Base-by-base conservation (phyloP, 495 filamentous ascomycete species). In the Tuber magnatum region DNA sequence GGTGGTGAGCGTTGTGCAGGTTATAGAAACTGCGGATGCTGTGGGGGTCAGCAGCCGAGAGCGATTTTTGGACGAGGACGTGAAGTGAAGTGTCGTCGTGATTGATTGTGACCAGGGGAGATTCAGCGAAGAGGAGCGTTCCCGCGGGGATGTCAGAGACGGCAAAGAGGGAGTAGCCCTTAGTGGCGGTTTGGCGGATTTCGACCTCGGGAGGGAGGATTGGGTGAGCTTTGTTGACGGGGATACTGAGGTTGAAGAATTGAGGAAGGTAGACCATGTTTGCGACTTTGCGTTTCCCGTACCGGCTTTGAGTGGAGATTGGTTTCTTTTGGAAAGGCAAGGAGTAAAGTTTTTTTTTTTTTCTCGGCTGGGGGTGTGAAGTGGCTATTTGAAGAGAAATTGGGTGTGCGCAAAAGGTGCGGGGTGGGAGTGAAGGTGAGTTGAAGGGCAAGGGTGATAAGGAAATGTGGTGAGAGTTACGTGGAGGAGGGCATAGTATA, bases 191-290 rank as follows among this genome's bases (percentile, higher is more conserved):
- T 8, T n/a, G 42, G 42, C 35, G 42, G 35, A 74, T 74, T 18
- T 69, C 51, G 42, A 76, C n/a, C 44, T 76, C 75, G 0, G 75
- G 75, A 35, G 75, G 75, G 22, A 72, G 72, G 43, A 73, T 28
- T 2, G 56, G 56, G 61, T 69, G 24, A 61, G 75, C 16, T 51
- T 76, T 46, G 35, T 32, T 61, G 61, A 8, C 41, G 16, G 56
- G 24, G 42, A 70, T 41, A 22, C 71, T 69, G 35, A 61, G 7
- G 20, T 68, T 69, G 72, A 73, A 40, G 35, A 51, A 73, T 40
- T 3, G 56, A 56, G 40, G 75, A 41, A 28, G 65, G 75, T 65
- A 68, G 69, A 18, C 35, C n/a, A 38, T 69, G 38, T 69, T 35
- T 61, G 38, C 8, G 38, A 44, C 39, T 40, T 46, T n/a, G n/a